Evolutionary conservation across 2,329 filamentous ascomycete genomes (phyloP), one percentile per base, ranked within the genome.

Genomic region (Pseudogymnoascus sp.): DNA sequence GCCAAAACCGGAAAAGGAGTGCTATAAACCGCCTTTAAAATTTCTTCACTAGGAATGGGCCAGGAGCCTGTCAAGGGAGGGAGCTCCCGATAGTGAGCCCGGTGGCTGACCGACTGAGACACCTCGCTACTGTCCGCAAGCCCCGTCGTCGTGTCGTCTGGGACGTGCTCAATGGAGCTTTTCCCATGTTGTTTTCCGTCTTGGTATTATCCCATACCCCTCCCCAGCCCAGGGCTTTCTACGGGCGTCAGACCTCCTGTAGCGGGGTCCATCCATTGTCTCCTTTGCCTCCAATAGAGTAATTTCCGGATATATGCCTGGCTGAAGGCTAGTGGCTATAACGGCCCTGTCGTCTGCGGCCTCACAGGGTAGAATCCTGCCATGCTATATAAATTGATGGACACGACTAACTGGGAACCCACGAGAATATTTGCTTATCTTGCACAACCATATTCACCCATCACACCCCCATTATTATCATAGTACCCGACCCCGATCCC

Each of bases 381-480:
- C 29, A 21, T 56, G 29, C 50, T 56, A 56, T 56, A 56, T 56
- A 56, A 56, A 56, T 56, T 56, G 50, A 56, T 33, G n/a, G 29
- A 13, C 50, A 56, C n/a, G 29, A 26, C 50, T 56, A 33, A 56
- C 50, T 56, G 9, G 50, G 50, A 56, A 33, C n/a, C 29, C n/a
- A n/a, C 26, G 29, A 56, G n/a, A 56, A 56, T 33, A 56, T 31
- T 56, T 56, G 50, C 50, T 17, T 19, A 19, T 56, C 50, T 56
- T 56, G 26, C 50, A 19, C 50, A 56, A 56, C n/a, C 26, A 33
- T 56, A 31, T 10, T 56, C 50, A 31, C 29, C n/a, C 50, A 33
- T 33, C 29, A 56, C 26, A 56, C n/a, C 29, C n/a, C 26, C 29
- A 33, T 56, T 33, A 53, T 56, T 56, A 56, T 21, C 50, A 56